These are phyloP conservation scores for Fraxinus paxiana DNA, from an alignment of 305 asterid genomes.

Conservation along the genomic window DNA sequence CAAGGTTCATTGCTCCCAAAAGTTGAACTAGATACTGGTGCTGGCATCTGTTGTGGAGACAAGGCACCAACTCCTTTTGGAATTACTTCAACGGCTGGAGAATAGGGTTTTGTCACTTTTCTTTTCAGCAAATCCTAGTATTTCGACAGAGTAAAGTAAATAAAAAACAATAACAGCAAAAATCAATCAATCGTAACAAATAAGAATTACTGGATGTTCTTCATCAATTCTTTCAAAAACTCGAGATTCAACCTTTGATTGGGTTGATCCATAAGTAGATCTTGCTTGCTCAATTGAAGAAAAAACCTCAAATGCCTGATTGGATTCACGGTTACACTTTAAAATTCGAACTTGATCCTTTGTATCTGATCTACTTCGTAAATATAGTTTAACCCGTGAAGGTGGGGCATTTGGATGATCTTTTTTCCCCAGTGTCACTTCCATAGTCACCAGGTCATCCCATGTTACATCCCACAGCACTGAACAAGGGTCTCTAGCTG, in stretches of 20 bases:
- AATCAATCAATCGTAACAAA: not conserved
- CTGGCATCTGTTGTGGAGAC: conserved; percentile 78
- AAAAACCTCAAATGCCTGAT: conserved; percentile 80
- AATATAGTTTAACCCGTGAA: conserved; percentile 66
- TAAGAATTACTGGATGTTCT: not conserved
- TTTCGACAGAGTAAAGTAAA: not conserved
- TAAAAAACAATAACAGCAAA: not conserved
- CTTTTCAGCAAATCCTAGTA: conserved; percentile 62
- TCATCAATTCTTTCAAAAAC: not conserved
- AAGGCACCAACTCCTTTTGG: conserved; percentile 45
- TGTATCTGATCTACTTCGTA: conserved; percentile 62
- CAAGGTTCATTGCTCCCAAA: conserved; percentile 68
- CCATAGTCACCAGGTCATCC: conserved; percentile 85
- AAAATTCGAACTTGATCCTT: conserved; percentile 76
- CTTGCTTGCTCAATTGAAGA: conserved; percentile 79
- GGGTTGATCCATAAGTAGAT: conserved; percentile 62
- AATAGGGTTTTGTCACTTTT: conserved; percentile 79
- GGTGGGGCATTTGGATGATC: conserved; percentile 76
- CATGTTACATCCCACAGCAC: conserved; percentile 88
- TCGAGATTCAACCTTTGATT: conserved; percentile 50
- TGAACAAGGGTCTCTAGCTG: conserved; percentile 94
- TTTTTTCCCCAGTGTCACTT: conserved; percentile 77
- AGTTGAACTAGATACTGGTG: conserved; percentile 52
- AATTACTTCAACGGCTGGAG: conserved; percentile 49
- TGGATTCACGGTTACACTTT: conserved; percentile 71